Evolutionary conservation across 768 basidiomycete genomes (phyloP), one percentile per base, ranked within the genome.

Genomic region (Sarcomyxa edulis): DNA sequence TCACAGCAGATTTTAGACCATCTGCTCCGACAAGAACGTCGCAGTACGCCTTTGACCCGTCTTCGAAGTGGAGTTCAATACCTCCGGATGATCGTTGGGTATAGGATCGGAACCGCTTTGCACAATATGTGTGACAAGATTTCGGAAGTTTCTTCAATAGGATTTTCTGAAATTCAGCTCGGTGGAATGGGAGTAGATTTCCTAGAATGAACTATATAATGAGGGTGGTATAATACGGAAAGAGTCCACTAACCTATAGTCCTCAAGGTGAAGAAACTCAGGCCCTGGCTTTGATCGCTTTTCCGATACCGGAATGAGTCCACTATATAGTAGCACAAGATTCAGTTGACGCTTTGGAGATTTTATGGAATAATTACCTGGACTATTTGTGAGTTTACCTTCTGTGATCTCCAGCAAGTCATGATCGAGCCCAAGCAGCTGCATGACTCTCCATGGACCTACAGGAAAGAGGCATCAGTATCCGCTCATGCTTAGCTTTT

Each of bases 11-110:
- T 57, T 75, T 76, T 42, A 84, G 43, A 4, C 81, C 81, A 46
- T 84, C 82, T n/a, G 80, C 81, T 25, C 81, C 82, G 37, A 84
- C 56, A 58, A 87, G 71, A 8, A 84, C 52, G 52, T 86, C 82
- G 50, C 80, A 84, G 16, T 64, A 61, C 4, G 76, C 64, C 8
- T 60, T 67, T 10, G 77, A 64, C 28, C 78, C 81, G 48, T 86
- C 84, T 45, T 72, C 61, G 51, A 86, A 87, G 15, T 62, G 49
- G 41, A 87, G 59, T 20, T 56, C 64, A 45, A 81, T 66, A 14
- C 59, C 56, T 2, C 64, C 64, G 7, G 61, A 54, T 27, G 50
- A 51, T 21, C 56, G 59, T 45, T 80, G 76, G 4, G 47, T 55
- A 51, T 79, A 85, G 1, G 74, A 71, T 37, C 65, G 62, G 16